phyloP scores from a whole-genome alignment of 163 green algal genomes.

The Scenedesmus sp. region DNA sequence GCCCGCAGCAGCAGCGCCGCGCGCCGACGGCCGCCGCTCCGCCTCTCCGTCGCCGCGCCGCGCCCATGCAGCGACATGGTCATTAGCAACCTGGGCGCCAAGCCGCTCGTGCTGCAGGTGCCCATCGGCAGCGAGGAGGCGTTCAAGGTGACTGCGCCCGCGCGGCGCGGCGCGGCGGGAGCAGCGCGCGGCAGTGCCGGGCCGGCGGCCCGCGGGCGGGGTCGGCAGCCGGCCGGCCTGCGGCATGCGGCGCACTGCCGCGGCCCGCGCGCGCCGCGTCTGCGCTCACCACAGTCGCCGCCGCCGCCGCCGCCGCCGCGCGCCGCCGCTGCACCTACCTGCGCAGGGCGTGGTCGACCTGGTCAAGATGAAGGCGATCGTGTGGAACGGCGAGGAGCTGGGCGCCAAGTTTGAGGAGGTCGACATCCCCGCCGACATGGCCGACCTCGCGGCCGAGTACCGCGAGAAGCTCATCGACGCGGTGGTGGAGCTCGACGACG shows the following conservation, averaged over 20 bases:
- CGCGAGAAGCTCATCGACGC: conserved; percentile 92
- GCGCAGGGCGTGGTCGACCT: conserved; percentile 91
- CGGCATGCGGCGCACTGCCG: neutral
- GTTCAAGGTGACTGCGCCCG: conserved; percentile 79
- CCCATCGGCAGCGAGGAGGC: conserved; percentile 90
- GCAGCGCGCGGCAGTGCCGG: too few species aligned
- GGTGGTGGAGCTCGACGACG: conserved; percentile 94
- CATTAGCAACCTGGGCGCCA: conserved; percentile 90
- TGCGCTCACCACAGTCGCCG: neutral
- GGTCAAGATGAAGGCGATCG: conserved; percentile 94
- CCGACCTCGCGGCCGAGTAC: conserved; percentile 87
- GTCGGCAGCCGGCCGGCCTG: neutral
- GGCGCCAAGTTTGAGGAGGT: conserved; percentile 89
- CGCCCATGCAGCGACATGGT: conserved; percentile 68
- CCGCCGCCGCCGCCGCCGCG: neutral
- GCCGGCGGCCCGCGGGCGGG: neutral
- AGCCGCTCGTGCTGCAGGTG: conserved; percentile 88
- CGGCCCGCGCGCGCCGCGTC: neutral
- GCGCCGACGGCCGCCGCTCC: too few species aligned
- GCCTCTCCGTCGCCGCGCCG: too few species aligned
- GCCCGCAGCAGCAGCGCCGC: too few species aligned
- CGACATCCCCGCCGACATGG: conserved; percentile 88
- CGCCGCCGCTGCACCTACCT: too few species aligned
- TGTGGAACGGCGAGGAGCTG: conserved; percentile 93
- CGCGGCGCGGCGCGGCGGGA: too few species aligned